A percentile compares a stretch with the other conserved stretches of the same genome.
These are phyloP conservation scores for Kodamaea fukazawae DNA, from an alignment of 805 yeast species.

Conservation along the genomic window DNA sequence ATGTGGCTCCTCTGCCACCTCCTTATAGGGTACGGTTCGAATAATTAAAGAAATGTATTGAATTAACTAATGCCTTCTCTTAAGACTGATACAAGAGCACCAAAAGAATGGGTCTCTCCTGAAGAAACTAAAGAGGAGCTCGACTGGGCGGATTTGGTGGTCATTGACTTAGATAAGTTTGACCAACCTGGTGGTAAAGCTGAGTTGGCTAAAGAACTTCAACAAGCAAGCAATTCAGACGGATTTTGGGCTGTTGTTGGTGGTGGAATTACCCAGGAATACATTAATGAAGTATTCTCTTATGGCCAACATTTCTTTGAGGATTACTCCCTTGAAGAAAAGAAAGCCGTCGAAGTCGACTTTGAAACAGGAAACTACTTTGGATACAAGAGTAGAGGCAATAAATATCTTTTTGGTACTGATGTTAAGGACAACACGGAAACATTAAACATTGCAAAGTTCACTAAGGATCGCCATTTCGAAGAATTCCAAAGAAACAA, in stretches of 20 bases:
- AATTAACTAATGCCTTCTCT: too few species aligned
- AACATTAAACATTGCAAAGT: slow-evolving; percentile 32
- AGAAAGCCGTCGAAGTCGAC: slow-evolving; percentile 22
- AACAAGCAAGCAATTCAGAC: slow-evolving; percentile 25
- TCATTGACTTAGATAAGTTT: slow-evolving; percentile 25
- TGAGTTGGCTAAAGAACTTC: slow-evolving; percentile 25
- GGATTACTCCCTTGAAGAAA: slow-evolving; percentile 25
- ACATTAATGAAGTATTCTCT: slow-evolving; percentile 24
- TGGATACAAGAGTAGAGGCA: slow-evolving; percentile 31
- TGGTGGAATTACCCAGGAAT: slow-evolving; percentile 24
- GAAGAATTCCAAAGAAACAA: slow-evolving; percentile 18
- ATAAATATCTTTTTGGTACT: slow-evolving; percentile 29
- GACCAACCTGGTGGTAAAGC: slow-evolving; percentile 26
- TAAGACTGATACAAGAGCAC: slow-evolving; percentile 6
- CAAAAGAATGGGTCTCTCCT: slow-evolving; percentile 23
- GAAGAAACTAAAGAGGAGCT: slow-evolving; percentile 23
- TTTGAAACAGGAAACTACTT: slow-evolving; percentile 30
- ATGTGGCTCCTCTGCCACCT: too few species aligned
- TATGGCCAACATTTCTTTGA: slow-evolving; percentile 28
- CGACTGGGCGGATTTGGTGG: slow-evolving; percentile 32
- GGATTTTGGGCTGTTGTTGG: slow-evolving; percentile 33
- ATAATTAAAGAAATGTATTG: too few species aligned
- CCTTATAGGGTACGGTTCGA: too few species aligned
- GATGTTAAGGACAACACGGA: slow-evolving; percentile 30
- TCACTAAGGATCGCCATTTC: slow-evolving; percentile 20